Conservation (phyloP, 305 asterid species). For the Solanum hybrid region DNA sequence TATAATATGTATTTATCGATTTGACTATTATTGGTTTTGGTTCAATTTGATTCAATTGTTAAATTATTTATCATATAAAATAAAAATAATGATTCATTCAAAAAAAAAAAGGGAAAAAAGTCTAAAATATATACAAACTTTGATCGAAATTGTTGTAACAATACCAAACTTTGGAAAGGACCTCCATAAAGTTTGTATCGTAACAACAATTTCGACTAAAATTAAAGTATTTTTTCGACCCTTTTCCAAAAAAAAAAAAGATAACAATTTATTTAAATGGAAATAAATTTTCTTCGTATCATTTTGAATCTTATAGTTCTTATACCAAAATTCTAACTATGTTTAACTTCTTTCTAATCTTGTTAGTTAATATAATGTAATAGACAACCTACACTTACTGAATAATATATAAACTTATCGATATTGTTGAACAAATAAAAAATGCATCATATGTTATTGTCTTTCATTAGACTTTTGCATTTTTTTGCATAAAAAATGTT, state of each 20-base stretch:
- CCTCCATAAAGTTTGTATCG: no score
- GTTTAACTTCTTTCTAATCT: no score
- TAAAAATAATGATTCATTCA: not conserved
- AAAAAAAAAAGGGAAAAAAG: not conserved
- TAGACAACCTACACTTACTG: not conserved
- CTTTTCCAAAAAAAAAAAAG: no score
- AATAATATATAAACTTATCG: not conserved
- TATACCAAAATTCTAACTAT: no score
- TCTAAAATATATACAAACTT: no score
- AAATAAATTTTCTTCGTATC: not conserved
- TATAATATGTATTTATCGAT: not conserved
- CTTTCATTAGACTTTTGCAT: not conserved
- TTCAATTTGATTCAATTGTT: not conserved
- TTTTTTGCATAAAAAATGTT: not conserved
- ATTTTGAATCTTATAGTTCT: not conserved
- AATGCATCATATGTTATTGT: not conserved
- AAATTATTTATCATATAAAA: not conserved
- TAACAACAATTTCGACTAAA: no score
- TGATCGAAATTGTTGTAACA: no score
- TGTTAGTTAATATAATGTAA: not conserved
- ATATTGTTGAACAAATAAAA: not conserved
- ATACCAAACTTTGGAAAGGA: no score
- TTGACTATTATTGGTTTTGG: not conserved
- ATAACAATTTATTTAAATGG: not conserved
- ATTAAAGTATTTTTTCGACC: not conserved